Evolutionary conservation across 1,284 basidiomycete species (phyloP).

Genomic region (Tetrapyrgos nigripes): DNA sequence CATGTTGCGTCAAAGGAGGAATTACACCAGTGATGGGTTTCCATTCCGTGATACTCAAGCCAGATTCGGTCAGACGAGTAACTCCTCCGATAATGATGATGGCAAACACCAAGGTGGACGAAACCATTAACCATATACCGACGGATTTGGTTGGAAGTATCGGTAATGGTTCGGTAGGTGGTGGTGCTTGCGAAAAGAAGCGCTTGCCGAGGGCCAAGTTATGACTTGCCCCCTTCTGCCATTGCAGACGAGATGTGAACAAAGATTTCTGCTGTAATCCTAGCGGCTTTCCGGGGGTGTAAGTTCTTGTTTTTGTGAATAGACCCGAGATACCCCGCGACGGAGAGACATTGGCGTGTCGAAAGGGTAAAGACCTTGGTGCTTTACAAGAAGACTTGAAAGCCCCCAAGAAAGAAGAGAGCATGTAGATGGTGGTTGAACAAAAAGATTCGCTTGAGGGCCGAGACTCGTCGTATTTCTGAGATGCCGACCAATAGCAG

Average conservation of each 20-base stretch:
- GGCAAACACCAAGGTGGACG: constrained; percentile 86
- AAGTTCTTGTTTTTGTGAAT: neutral
- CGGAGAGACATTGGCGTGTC: neutral
- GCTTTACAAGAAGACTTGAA: constrained; percentile 1
- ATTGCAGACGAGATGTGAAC: neutral
- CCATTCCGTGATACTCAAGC: constrained; percentile 99
- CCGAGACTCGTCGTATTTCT: neutral
- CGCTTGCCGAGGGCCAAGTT: constrained; percentile 9
- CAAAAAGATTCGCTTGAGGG: neutral
- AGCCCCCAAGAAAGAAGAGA: constrained; percentile 16
- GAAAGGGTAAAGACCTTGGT: constrained; percentile 4
- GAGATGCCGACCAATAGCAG: constrained; percentile 18
- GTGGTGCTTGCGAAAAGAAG: constrained; percentile 12
- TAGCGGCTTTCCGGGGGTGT: neutral
- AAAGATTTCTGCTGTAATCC: neutral
- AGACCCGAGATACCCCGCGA: neutral
- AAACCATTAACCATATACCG: constrained; percentile 83
- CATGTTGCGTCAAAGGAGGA: constrained; percentile 78
- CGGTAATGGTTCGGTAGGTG: constrained; percentile 1
- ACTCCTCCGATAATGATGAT: constrained; percentile 97
- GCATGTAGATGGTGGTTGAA: constrained; percentile 9
- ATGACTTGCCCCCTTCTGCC: neutral
- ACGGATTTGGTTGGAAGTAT: constrained; percentile 75
- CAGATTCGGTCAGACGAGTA: constrained; percentile 97
- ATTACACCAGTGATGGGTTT: constrained; percentile 90